Evolutionary conservation across 2,329 filamentous ascomycete species (phyloP).

Genomic region (Hymenoscyphus albidus): DNA sequence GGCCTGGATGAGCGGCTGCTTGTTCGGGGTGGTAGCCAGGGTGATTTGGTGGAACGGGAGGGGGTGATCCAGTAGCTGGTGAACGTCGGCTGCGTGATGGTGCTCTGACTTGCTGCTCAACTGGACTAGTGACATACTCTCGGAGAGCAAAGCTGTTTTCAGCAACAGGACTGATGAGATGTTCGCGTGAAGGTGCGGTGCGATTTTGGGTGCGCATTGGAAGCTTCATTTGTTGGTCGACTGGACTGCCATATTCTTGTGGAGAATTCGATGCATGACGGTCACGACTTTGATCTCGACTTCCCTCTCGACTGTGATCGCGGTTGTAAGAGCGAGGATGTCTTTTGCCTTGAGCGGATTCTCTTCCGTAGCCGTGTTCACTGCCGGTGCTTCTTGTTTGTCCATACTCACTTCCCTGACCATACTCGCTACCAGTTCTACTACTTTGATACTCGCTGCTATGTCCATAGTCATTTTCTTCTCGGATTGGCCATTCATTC

Average conservation of each 20-base stretch:
- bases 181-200: neutral
- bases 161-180: neutral
- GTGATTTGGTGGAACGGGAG: neutral
- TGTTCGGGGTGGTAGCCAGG: neutral
- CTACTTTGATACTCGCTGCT: slow-evolving; percentile 1
- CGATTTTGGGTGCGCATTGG: neutral
- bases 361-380: neutral
- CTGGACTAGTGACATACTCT: neutral
- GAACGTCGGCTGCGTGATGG: neutral
- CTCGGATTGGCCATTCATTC: slow-evolving; percentile 24
- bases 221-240: neutral
- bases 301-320: neutral
- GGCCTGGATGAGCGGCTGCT: neutral
- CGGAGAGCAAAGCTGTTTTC: neutral
- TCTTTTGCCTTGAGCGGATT: slow-evolving; percentile 1
- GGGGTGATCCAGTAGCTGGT: neutral
- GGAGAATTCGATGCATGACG: neutral
- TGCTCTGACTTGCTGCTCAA: neutral
- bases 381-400: neutral
- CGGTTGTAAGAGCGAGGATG: neutral
- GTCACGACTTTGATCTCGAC: neutral
- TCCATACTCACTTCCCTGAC: neutral
- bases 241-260: neutral
- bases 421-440: neutral
- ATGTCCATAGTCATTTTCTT: slow-evolving; percentile 7